Percentiles rank a stretch among this genome's conserved stretches.
phyloP scores from a whole-genome alignment of 208 protist genomes.

The Crithidia bombi region DNA sequence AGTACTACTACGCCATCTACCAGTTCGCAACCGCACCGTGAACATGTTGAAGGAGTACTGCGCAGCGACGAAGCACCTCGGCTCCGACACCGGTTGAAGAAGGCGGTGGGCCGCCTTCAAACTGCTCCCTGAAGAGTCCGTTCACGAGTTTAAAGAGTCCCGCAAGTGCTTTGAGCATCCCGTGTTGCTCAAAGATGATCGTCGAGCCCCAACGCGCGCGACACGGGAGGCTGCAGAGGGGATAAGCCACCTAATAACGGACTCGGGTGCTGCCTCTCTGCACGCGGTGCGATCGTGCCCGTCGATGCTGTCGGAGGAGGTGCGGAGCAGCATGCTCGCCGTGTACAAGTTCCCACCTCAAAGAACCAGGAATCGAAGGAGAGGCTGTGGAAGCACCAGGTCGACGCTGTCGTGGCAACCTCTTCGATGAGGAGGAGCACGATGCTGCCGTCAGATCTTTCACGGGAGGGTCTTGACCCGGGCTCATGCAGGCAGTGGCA shows the following conservation, averaged over 20 bases:
- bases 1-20: constrained; percentile 32
- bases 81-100: background rate
- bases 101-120: constrained; percentile 18
- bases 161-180: background rate
- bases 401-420: constrained; percentile 13
- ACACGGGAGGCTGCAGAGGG: background rate
- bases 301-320: background rate
- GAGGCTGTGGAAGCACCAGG: constrained; percentile 17
- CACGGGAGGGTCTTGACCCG: background rate
- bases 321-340: constrained; percentile 6
- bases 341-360: constrained; percentile 18
- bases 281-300: background rate
- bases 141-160: constrained; percentile 11
- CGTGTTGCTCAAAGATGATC: background rate
- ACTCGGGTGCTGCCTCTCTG: background rate
- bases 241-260: background rate
- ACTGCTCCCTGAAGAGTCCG: constrained; percentile 18
- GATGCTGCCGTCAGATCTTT: constrained; percentile 10
- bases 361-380: background rate
- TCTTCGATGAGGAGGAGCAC: constrained; percentile 28
- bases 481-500: constrained; percentile 14
- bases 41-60: constrained; percentile 17
- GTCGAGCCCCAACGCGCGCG: background rate
- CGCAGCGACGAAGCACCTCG: constrained; percentile 3
- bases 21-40: constrained; percentile 41